These are phyloP conservation scores for Ascodesmis nigricans DNA, from an alignment of 495 filamentous ascomycete species.

Conservation along the genomic window DNA sequence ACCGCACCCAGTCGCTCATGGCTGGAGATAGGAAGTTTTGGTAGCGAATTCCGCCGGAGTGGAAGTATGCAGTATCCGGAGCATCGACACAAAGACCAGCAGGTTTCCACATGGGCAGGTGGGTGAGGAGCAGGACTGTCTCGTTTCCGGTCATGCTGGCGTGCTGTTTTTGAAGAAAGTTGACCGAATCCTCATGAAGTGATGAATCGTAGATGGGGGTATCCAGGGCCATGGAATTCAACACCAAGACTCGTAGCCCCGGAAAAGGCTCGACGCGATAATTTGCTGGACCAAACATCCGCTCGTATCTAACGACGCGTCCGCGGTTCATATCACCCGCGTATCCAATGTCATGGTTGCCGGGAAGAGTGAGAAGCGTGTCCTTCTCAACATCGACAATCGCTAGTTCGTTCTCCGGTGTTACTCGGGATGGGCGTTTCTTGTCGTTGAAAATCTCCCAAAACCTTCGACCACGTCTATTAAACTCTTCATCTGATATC, in stretches of 20 bases:
- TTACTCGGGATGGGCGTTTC: slow-evolving; percentile 36
- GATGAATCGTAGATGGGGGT: slow-evolving; percentile 42
- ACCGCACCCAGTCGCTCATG: slow-evolving; percentile 42
- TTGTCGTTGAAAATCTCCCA: slow-evolving; percentile 62
- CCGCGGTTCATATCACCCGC: slow-evolving; percentile 60
- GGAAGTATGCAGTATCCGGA: slow-evolving; percentile 55
- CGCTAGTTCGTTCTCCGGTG: slow-evolving; percentile 27
- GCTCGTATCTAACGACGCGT: slow-evolving; percentile 57
- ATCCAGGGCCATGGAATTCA: slow-evolving; percentile 86
- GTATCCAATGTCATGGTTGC: slow-evolving; percentile 94
- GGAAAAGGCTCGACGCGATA: slow-evolving; percentile 46
- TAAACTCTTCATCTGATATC: slow-evolving; percentile 71
- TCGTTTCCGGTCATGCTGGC: slow-evolving; percentile 18
- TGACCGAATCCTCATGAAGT: slow-evolving; percentile 49
- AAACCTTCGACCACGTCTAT: slow-evolving; percentile 42
- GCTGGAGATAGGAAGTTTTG: slow-evolving; percentile 70
- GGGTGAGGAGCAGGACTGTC: slow-evolving; percentile 68
- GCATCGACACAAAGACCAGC: slow-evolving; percentile 64
- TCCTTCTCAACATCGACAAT: slow-evolving; percentile 31
- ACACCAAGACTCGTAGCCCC: slow-evolving; percentile 55
- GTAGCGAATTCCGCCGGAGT: slow-evolving; percentile 52
- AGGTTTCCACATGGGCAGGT: slow-evolving; percentile 72
- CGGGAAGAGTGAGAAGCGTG: slow-evolving; percentile 67
- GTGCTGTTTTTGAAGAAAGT: slow-evolving; percentile 41
- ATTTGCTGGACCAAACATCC: slow-evolving; percentile 61